Evolutionary conservation across 306 rosid genomes (phyloP).

Genomic region (Cicer bijugum): DNA sequence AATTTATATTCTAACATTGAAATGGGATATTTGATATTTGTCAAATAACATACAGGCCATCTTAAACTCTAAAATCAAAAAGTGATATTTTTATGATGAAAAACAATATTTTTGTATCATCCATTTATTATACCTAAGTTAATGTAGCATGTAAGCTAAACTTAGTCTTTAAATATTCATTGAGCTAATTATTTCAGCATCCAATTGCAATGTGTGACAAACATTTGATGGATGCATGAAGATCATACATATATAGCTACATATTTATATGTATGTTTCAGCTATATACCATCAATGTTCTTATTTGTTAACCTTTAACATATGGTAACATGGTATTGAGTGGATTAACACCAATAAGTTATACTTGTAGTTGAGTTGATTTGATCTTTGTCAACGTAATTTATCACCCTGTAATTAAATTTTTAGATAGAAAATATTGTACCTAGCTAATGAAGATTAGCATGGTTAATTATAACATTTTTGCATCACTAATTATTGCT

Average conservation of each 20-base stretch:
- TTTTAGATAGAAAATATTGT: not conserved
- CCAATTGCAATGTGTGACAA: not conserved
- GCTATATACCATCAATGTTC: no score
- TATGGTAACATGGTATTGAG: not conserved
- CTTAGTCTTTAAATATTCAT: slow-evolving; percentile 9
- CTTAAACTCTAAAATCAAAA: no score
- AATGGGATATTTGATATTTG: no score
- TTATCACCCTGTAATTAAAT: slow-evolving; percentile 4
- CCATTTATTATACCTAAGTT: no score
- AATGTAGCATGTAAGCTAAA: slow-evolving; percentile 28
- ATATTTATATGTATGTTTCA: no score
- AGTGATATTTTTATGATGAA: no score
- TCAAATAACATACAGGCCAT: no score
- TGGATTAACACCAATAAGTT: not conserved
- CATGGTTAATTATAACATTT: slow-evolving; percentile 24
- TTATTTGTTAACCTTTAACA: no score
- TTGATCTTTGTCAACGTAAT: slow-evolving; percentile 32
- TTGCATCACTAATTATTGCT: slow-evolving; percentile 20
- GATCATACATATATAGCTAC: not conserved
- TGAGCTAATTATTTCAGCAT: not conserved
- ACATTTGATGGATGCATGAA: not conserved
- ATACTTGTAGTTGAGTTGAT: slow-evolving; percentile 19
- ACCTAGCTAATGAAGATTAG: slow-evolving; percentile 32
- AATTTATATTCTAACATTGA: no score
- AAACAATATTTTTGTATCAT: no score